A percentile compares a stretch with the other conserved stretches of the same genome.
phyloP scores from a whole-genome alignment of 768 basidiomycete species.

The Lactarius hatsudake region DNA sequence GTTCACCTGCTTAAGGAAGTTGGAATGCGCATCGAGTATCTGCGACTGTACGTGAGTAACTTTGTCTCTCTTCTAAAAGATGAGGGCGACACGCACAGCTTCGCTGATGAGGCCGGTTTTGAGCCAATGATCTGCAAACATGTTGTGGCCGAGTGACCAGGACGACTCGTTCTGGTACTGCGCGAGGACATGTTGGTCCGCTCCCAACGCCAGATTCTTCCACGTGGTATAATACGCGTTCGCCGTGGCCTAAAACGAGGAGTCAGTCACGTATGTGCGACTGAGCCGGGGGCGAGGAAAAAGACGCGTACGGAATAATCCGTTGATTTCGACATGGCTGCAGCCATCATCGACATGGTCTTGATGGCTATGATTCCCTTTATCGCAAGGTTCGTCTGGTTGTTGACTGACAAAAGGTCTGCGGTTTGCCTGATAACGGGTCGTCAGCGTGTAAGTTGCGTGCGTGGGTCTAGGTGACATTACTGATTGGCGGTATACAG shows the following conservation, averaged over 20 bases:
- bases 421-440: conserved; percentile 4
- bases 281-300: neutral
- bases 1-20: conserved; percentile 17
- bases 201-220: conserved; percentile 13
- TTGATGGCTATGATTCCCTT: conserved; percentile 26
- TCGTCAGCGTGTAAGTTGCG: neutral
- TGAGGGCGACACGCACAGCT: conserved; percentile 3
- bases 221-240: conserved; percentile 9
- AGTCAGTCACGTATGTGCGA: neutral
- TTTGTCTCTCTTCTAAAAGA: neutral
- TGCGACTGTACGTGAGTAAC: neutral
- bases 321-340: neutral
- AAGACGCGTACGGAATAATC: conserved; percentile 2
- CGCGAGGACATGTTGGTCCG: conserved; percentile 18
- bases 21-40: conserved; percentile 16
- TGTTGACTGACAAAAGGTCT: neutral
- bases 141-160: conserved; percentile 24
- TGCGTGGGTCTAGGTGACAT: neutral
- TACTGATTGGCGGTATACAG: conserved; percentile 18
- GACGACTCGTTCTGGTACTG: conserved; percentile 16
- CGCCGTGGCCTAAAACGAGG: conserved; percentile 4
- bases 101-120: conserved; percentile 15
- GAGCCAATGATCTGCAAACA: conserved; percentile 25
- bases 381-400: conserved; percentile 25
- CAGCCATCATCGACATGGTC: conserved; percentile 22